phyloP scores from a whole-genome alignment of 352 stramenopile genomes.

The Globisporangium apiculatum region DNA sequence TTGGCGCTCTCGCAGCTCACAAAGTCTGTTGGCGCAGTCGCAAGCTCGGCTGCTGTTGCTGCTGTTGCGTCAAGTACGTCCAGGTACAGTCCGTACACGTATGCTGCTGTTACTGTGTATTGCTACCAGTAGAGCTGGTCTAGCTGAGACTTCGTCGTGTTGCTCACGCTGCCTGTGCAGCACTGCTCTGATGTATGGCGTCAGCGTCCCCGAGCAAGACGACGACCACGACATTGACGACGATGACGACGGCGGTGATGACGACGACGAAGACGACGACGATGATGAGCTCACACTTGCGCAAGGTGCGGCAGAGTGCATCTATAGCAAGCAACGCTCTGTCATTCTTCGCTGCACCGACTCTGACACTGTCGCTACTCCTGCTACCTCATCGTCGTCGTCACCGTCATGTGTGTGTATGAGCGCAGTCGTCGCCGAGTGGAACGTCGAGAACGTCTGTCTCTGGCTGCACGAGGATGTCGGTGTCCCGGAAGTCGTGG shows the following conservation, averaged over 20 bases:
- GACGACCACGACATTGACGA: slow-evolving; percentile 14
- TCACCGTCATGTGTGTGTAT: too few species aligned
- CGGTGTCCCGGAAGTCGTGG: slow-evolving; percentile 60
- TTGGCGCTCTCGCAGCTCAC: slow-evolving; percentile 57
- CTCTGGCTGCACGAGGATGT: slow-evolving; percentile 77
- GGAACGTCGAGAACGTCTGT: slow-evolving; percentile 79
- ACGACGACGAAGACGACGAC: slow-evolving; percentile 40
- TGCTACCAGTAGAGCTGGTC: background rate
- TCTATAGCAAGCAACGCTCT: background rate
- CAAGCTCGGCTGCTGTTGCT: background rate
- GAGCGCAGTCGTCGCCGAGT: slow-evolving; percentile 52
- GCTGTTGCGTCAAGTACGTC: background rate
- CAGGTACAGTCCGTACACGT: background rate
- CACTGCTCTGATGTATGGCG: background rate
- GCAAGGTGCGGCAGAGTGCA: slow-evolving; percentile 51
- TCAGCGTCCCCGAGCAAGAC: slow-evolving; percentile 9
- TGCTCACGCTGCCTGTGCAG: background rate
- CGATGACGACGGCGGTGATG: slow-evolving; percentile 28
- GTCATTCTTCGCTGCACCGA: background rate
- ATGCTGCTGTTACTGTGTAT: background rate
- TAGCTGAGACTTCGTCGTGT: background rate
- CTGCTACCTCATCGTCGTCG: background rate
- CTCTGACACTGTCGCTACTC: background rate
- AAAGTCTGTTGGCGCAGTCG: slow-evolving; percentile 9
- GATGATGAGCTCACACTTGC: slow-evolving; percentile 54